Conservation (phyloP, 2,329 filamentous ascomycete genomes). For the Trichophyton simii region DNA sequence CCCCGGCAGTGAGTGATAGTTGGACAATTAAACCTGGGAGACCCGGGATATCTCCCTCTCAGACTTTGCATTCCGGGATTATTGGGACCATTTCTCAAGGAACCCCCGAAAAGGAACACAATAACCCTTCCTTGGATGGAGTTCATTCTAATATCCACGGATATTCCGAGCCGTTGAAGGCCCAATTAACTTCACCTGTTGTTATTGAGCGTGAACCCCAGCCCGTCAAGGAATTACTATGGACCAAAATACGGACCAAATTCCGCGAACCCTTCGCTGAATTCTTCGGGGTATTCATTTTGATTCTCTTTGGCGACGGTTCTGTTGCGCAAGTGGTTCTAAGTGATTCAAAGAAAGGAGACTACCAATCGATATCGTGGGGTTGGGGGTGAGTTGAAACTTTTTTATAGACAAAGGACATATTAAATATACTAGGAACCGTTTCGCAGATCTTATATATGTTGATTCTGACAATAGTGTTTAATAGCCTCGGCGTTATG, state of each 20-base stretch:
- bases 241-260: conserved; percentile 42
- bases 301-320: conserved; percentile 59
- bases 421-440: conserved; percentile 4
- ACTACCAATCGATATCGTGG: conserved; percentile 43
- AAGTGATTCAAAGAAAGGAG: conserved; percentile 34
- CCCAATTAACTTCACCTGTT: background rate
- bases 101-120: background rate
- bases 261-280: conserved; percentile 52
- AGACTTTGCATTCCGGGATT: background rate
- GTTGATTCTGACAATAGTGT: background rate
- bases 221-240: conserved; percentile 26
- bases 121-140: background rate
- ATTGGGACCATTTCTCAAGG: background rate
- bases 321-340: conserved; percentile 57
- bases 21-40: background rate
- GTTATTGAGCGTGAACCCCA: background rate
- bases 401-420: background rate
- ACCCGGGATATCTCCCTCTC: background rate
- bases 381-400: conserved; percentile 33
- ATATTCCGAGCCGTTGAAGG: background rate
- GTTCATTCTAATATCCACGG: background rate
- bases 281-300: conserved; percentile 55
- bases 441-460: background rate
- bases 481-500: conserved; percentile 51
- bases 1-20: background rate